Conservation (phyloP, 1,284 basidiomycete genomes). For the Volvariella surrecta region DNA sequence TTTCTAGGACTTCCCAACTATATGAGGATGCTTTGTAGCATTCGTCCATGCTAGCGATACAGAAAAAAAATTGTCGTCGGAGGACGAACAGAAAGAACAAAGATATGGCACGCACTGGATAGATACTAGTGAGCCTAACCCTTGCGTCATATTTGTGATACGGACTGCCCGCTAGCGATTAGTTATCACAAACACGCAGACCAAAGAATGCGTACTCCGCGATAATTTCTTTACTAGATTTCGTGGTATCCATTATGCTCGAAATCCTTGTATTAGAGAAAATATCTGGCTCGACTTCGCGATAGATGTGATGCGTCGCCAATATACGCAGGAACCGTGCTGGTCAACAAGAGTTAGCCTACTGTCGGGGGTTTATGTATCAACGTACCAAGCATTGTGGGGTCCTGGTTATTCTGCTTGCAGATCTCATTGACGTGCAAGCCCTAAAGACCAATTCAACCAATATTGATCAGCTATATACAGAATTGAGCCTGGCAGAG, state of each 20-base stretch:
- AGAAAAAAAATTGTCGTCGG: too few relatives aligned
- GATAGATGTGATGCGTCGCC: conserved; percentile 31
- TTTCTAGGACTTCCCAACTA: conserved; percentile 23
- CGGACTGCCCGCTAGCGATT: too few relatives aligned
- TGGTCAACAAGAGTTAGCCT: conserved; percentile 9
- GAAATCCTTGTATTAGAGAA: conserved; percentile 36
- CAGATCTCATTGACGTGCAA: conserved; percentile 27
- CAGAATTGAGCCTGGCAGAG: too few relatives aligned
- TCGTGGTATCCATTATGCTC: conserved; percentile 30
- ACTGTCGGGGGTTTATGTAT: background rate
- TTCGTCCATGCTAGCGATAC: conserved; percentile 24
- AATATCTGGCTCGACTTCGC: conserved; percentile 30
- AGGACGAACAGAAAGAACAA: background rate
- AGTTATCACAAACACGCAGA: too few relatives aligned
- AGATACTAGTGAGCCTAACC: conserved; percentile 12
- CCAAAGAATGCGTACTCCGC: conserved; percentile 15
- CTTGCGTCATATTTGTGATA: conserved; percentile 1
- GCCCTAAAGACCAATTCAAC: conserved; percentile 18
- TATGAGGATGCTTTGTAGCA: conserved; percentile 24
- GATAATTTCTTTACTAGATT: conserved; percentile 21
- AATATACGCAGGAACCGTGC: conserved; percentile 30
- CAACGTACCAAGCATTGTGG: conserved; percentile 23
- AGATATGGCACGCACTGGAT: conserved; percentile 10
- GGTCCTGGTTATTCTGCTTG: conserved; percentile 18
- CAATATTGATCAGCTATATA: too few relatives aligned